Evolutionary conservation across 1,284 basidiomycete species (phyloP).

Genomic region (Moesziomyces aphidis): DNA sequence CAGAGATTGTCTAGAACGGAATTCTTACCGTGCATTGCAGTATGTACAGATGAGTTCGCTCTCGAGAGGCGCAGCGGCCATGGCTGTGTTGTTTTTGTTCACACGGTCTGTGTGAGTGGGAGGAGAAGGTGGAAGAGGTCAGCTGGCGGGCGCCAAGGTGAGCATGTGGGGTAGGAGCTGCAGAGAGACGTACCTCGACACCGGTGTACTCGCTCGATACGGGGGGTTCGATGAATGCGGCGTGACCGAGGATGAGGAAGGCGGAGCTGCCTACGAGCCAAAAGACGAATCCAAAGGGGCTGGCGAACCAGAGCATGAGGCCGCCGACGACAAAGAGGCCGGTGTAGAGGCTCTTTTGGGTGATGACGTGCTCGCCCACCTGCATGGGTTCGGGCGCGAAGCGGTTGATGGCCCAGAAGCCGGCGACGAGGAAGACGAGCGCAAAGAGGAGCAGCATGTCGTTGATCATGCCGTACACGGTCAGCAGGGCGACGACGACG

Average conservation of each 20-base stretch:
- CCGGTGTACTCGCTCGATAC: conserved; percentile 87
- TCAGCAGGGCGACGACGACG: conserved; percentile 81
- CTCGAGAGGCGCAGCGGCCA: too few relatives aligned
- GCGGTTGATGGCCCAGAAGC: conserved; percentile 88
- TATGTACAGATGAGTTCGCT: background rate
- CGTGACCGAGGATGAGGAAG: conserved; percentile 77
- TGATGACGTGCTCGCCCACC: conserved; percentile 80
- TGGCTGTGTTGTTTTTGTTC: background rate
- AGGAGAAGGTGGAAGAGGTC: background rate
- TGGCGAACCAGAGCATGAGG: conserved; percentile 62
- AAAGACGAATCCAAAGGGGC: conserved; percentile 64
- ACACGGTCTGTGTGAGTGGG: conserved; percentile 6
- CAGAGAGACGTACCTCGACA: conserved; percentile 71
- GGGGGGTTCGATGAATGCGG: conserved; percentile 84
- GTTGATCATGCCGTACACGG: conserved; percentile 90
- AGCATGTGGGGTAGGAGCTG: background rate
- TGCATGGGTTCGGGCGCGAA: conserved; percentile 75
- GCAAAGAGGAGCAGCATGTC: conserved; percentile 85
- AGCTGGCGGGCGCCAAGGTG: background rate
- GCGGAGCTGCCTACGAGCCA: conserved; percentile 69
- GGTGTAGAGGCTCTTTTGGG: conserved; percentile 78
- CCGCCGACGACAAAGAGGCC: conserved; percentile 68
- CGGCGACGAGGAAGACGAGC: conserved; percentile 87
- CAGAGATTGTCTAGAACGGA: background rate
- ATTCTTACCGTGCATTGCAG: background rate